phyloP scores from a whole-genome alignment of 2,329 filamentous ascomycete species.

The Aspergillus unguis region DNA sequence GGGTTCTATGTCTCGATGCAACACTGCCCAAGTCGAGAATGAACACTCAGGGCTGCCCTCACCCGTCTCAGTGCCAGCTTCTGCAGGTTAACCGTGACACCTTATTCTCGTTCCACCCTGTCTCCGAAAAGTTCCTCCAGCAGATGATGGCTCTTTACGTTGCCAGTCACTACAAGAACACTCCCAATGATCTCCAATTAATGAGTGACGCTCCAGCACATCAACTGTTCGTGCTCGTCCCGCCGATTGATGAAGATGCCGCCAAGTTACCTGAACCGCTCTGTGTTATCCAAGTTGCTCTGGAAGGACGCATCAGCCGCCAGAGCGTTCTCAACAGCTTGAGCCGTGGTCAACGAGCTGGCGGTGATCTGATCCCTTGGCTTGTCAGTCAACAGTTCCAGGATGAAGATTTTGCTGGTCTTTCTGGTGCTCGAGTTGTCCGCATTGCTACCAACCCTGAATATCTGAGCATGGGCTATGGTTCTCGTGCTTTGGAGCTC shows the following conservation, averaged over 20 bases:
- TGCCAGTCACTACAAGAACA: conserved; percentile 96
- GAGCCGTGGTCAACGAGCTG: conserved; percentile 80
- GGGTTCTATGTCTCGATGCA: conserved; percentile 86
- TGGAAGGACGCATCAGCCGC: conserved; percentile 92
- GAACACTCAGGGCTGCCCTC: conserved; percentile 74
- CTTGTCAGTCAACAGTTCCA: conserved; percentile 97
- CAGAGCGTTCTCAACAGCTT: conserved; percentile 88
- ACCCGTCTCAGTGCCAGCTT: conserved; percentile 86
- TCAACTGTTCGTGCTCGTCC: conserved; percentile 90
- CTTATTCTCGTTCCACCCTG: conserved; percentile 94
- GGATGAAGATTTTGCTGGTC: conserved; percentile 89
- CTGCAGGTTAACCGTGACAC: conserved; percentile 95
- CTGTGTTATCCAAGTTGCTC: conserved; percentile 87
- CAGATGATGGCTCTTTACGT: conserved; percentile 98
- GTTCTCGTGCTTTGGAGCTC: conserved; percentile 80
- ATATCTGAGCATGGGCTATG: conserved; percentile 89
- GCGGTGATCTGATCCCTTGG: conserved; percentile 95
- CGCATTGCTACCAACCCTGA: conserved; percentile 96
- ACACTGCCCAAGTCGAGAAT: conserved; percentile 76
- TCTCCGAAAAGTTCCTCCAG: conserved; percentile 94
- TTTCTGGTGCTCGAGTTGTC: conserved; percentile 88
- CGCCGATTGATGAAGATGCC: conserved; percentile 73
- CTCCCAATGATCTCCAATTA: conserved; percentile 94
- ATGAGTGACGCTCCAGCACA: conserved; percentile 98
- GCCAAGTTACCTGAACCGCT: conserved; percentile 85